A percentile compares a stretch with the other conserved stretches of the same genome.
These are phyloP conservation scores for Nakazawaea wyomingensis DNA, from an alignment of 805 yeast genomes.

Conservation along the genomic window DNA sequence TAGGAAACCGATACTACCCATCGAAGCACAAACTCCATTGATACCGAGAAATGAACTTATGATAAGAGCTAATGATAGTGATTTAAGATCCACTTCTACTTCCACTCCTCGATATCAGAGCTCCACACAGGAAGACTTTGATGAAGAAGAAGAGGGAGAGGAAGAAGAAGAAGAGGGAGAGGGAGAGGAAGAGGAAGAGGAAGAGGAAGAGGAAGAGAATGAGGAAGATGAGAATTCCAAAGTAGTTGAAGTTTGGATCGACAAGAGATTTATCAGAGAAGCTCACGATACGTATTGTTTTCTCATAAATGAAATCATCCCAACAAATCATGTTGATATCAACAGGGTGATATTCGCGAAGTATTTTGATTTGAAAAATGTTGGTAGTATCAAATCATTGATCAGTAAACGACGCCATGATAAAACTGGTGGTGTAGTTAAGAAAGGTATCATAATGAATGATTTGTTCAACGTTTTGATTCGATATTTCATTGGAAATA, in stretches of 20 bases:
- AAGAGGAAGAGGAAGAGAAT: too few relatives aligned
- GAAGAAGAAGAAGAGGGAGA: too few relatives aligned
- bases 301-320: conserved; percentile 20
- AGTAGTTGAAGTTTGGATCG: conserved; percentile 27
- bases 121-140: too few relatives aligned
- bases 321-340: conserved; percentile 18
- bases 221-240: too few relatives aligned
- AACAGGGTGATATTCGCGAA: conserved; percentile 22
- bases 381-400: not conserved
- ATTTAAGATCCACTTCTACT: conserved; percentile 4
- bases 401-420: not conserved
- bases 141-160: too few relatives aligned
- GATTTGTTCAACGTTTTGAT: conserved; percentile 15
- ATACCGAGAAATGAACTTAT: not conserved
- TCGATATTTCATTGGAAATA: conserved; percentile 16
- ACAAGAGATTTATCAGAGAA: conserved; percentile 25
- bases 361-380: conserved; percentile 9
- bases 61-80: conserved; percentile 1
- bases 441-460: not conserved
- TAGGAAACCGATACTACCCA: too few relatives aligned
- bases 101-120: too few relatives aligned
- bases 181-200: too few relatives aligned
- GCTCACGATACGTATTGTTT: conserved; percentile 23
- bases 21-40: too few relatives aligned
- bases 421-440: not conserved